A percentile compares a stretch with the other conserved stretches of the same genome.
Evolutionary conservation across 2,329 filamentous ascomycete species (phyloP).

Genomic region (Grosmannia serpens): DNA sequence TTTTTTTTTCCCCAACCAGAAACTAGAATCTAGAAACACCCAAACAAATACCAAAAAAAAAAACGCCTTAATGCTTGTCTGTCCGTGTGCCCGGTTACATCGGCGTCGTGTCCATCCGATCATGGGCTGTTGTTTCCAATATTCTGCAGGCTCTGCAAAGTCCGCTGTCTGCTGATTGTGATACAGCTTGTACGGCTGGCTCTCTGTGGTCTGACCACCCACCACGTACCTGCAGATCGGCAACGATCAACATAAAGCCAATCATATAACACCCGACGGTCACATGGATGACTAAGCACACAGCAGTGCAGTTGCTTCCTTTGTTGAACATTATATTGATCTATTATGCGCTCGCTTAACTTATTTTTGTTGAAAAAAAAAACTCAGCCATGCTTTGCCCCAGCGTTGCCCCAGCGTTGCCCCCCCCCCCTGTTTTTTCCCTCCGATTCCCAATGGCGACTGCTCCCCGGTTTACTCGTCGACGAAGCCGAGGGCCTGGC

Average conservation of each 20-base stretch:
- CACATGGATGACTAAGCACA: too few relatives aligned
- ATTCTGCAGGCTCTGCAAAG: too few relatives aligned
- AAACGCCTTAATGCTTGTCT: too few relatives aligned
- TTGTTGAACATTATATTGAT: not conserved
- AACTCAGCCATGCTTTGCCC: not conserved
- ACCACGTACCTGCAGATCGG: too few relatives aligned
- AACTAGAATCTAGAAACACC: not conserved
- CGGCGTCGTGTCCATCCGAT: too few relatives aligned
- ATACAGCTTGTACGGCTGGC: too few relatives aligned
- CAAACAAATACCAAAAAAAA: not conserved
- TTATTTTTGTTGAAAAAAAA: not conserved
- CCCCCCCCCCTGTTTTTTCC: too few relatives aligned
- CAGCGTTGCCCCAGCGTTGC: too few relatives aligned
- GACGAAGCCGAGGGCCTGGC: slow-evolving; percentile 71
- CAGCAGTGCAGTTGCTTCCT: not conserved
- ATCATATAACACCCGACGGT: not conserved
- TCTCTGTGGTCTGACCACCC: too few relatives aligned
- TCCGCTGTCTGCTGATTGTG: too few relatives aligned
- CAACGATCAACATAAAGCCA: not conserved
- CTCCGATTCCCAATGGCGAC: not conserved
- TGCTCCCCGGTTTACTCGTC: slow-evolving; percentile 24
- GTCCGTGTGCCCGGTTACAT: too few relatives aligned
- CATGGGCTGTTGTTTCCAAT: too few relatives aligned
- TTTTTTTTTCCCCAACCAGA: not conserved
- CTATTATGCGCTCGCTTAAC: not conserved